These are phyloP conservation scores for Malassezia cuniculi DNA, from an alignment of 1,284 basidiomycete species.

Conservation along the genomic window DNA sequence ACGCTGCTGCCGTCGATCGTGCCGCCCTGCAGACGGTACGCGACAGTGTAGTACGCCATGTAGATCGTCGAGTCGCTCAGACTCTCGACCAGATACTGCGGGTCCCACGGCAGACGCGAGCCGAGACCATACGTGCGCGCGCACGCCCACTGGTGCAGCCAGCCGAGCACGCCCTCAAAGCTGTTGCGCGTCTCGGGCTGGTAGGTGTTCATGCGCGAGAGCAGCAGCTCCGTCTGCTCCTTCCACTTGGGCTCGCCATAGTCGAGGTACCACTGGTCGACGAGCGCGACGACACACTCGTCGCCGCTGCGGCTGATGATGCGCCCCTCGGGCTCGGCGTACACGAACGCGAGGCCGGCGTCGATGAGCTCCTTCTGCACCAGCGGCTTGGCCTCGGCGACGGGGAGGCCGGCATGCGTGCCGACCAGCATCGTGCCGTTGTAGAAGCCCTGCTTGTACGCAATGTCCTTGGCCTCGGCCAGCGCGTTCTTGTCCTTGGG, in stretches of 20 bases:
- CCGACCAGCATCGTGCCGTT: slow-evolving; percentile 78
- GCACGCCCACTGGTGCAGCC: slow-evolving; percentile 98
- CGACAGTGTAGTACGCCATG: slow-evolving; percentile 95
- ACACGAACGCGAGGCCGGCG: slow-evolving; percentile 65
- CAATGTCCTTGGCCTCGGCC: slow-evolving; percentile 89
- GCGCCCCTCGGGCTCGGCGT: slow-evolving; percentile 88
- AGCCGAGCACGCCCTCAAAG: slow-evolving; percentile 81
- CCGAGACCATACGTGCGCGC: slow-evolving; percentile 92
- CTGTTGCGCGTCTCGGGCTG: slow-evolving; percentile 74
- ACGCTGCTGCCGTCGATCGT: slow-evolving; percentile 63
- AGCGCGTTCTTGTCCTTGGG: slow-evolving; percentile 74
- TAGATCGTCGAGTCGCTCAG: slow-evolving; percentile 96
- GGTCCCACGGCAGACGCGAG: slow-evolving; percentile 92
- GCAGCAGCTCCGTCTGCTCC: slow-evolving; percentile 66
- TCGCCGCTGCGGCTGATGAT: slow-evolving; percentile 80
- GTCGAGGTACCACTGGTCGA: slow-evolving; percentile 99
- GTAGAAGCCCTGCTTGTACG: slow-evolving; percentile 98
- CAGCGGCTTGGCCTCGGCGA: slow-evolving; percentile 80
- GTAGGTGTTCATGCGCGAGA: slow-evolving; percentile 80
- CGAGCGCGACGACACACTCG: slow-evolving; percentile 92
- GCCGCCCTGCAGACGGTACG: slow-evolving; percentile 51
- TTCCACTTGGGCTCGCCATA: slow-evolving; percentile 88
- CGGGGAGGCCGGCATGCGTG: slow-evolving; percentile 70
- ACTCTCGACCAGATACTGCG: slow-evolving; percentile 88
- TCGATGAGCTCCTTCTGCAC: slow-evolving; percentile 75